Conservation (phyloP, 1,284 basidiomycete species). For the Leccinum pallidistipes region DNA sequence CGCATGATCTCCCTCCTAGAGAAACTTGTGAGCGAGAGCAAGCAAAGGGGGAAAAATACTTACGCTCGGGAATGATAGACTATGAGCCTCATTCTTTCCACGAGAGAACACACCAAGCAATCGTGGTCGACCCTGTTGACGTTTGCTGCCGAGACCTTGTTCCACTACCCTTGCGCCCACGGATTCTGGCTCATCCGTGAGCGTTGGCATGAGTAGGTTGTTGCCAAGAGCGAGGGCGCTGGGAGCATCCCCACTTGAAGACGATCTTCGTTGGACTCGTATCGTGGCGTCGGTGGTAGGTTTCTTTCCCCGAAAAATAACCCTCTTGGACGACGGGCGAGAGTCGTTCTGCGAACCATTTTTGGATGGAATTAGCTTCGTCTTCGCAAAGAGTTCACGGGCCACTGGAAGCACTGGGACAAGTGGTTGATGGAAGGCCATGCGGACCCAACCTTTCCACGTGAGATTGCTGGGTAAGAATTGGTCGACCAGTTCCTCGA, state of each 20-base stretch:
- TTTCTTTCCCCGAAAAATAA: conserved; percentile 23
- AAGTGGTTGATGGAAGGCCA: conserved; percentile 75
- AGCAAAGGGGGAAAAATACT: neutral
- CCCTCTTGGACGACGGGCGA: conserved; percentile 25
- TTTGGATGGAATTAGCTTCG: conserved; percentile 61
- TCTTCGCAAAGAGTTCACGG: conserved; percentile 72
- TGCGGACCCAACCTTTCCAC: conserved; percentile 80
- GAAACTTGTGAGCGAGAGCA: neutral
- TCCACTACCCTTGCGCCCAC: conserved; percentile 6
- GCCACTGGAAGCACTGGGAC: conserved; percentile 74
- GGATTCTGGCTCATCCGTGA: conserved; percentile 29
- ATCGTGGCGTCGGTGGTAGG: conserved; percentile 13
- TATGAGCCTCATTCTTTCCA: conserved; percentile 19
- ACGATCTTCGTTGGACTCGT: conserved; percentile 20
- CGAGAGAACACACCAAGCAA: conserved; percentile 31
- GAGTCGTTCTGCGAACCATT: conserved; percentile 37
- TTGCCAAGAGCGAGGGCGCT: neutral
- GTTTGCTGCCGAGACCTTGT: conserved; percentile 10
- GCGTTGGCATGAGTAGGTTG: conserved; percentile 12
- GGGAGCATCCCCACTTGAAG: conserved; percentile 18
- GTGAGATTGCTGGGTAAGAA: conserved; percentile 75
- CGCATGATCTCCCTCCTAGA: conserved; percentile 6
- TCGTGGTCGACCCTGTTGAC: conserved; percentile 23
- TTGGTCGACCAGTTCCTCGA: conserved; percentile 81
- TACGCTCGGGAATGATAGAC: conserved; percentile 16